Percentiles rank a stretch among this genome's conserved stretches.
Conservation (phyloP, 2,329 filamentous ascomycete genomes). For the Whalleya microplaca region DNA sequence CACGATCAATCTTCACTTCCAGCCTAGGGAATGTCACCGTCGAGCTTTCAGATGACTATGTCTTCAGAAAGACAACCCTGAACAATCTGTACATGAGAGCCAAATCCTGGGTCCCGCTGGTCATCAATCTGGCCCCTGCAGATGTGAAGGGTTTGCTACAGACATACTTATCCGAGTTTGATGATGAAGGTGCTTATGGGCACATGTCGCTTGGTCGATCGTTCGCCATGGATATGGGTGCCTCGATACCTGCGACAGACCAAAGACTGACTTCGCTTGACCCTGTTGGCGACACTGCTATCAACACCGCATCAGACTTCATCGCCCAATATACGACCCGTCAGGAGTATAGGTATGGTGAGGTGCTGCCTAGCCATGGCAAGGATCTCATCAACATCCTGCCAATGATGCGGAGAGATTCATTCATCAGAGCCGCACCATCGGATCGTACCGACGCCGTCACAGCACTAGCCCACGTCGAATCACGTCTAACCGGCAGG, state of each 20-base stretch:
- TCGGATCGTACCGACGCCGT: constrained; percentile 61
- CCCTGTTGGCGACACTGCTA: constrained; percentile 69
- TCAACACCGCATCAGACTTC: constrained; percentile 95
- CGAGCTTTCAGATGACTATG: constrained; percentile 92
- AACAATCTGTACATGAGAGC: constrained; percentile 77
- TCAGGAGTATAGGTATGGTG: constrained; percentile 91
- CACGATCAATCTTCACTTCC: constrained; percentile 80
- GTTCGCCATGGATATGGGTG: constrained; percentile 91
- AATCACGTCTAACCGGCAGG: constrained; percentile 69
- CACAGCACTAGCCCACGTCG: constrained; percentile 72
- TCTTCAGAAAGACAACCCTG: constrained; percentile 78
- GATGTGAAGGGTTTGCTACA: constrained; percentile 95
- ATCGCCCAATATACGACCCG: constrained; percentile 96
- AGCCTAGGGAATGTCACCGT: constrained; percentile 77
- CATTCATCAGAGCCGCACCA: constrained; percentile 55
- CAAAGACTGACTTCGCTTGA: constrained; percentile 85
- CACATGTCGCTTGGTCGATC: constrained; percentile 92
- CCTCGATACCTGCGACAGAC: constrained; percentile 81
- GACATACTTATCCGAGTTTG: constrained; percentile 93
- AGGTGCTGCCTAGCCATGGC: constrained; percentile 71
- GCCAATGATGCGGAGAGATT: constrained; percentile 56
- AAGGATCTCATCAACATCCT: constrained; percentile 67
- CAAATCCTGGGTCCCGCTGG: constrained; percentile 76
- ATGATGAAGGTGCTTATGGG: constrained; percentile 87
- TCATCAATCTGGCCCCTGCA: constrained; percentile 83